Evolutionary conservation across 2,329 filamentous ascomycete species (phyloP), one percentile per base, ranked within the genome.

Genomic region (Truncatella angustata): DNA sequence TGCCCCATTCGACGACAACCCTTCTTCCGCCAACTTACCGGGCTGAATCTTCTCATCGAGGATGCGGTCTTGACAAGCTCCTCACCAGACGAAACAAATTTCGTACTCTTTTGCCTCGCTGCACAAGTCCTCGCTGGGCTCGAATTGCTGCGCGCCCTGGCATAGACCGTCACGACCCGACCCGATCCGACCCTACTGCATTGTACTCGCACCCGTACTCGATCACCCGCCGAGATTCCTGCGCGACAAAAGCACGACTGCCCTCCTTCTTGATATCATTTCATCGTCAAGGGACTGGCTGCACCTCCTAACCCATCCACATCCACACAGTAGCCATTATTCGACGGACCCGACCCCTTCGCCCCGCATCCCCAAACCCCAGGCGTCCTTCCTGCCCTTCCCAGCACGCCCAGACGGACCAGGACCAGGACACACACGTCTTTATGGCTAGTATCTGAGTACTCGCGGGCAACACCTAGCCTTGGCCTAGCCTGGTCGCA

Each of bases 371-470:
- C 9, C 12, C 14, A 45, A n/a, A 14, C 43, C 21, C 32, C 24
- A 23, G 16, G 28, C 5, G 24, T n/a, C 9, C 24, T 32, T 18
- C 14, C 18, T 18, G 40, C 16, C 32, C 18, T 12, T n/a, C n/a
- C 23, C 23, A 23, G 40, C 23, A n/a, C 11, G 36, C 21, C 36
- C 36, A 16, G 21, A 14, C 39, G n/a, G 18, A 10, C 24, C 10
- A 23, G 10, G 14, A 18, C 21, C n/a, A 14, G 39, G 16, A 21
- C 20, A 9, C 18, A 24, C 21, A 43, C 18, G 18, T 45, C 43
- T 45, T 20, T 35, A 48, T 48, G 45, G 45, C 35, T 21, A 21
- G 16, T 18, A 34, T 24, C 20, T 48, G 45, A 37, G 26, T 20
- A 16, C 18, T 16, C 23, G 23, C 23, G 10, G 32, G 45, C 45